phyloP scores from a whole-genome alignment of 129 eudicot species.

The Daucus carota region DNA sequence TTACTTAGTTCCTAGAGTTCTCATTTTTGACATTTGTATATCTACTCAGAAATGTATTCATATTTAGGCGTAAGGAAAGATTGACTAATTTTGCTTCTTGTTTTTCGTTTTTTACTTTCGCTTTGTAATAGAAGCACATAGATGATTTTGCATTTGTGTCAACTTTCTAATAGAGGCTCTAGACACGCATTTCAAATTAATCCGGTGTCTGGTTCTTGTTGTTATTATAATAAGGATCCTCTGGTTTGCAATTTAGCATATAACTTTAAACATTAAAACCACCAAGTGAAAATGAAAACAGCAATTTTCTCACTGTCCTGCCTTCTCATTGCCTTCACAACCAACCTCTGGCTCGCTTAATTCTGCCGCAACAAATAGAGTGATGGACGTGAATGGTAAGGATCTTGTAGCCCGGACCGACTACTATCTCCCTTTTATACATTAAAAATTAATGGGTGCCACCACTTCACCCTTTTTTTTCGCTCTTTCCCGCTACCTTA shows the following conservation, averaged over 20 bases:
- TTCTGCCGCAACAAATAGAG: conserved; percentile 2
- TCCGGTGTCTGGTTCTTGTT: not conserved
- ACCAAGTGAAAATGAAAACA: conserved; percentile 7
- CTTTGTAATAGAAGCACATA: not conserved
- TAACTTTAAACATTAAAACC: not conserved
- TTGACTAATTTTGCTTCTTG: too few species aligned
- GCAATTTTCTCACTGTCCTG: not conserved
- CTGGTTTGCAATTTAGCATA: not conserved
- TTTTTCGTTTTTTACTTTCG: too few species aligned
- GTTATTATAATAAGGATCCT: not conserved
- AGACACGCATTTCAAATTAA: not conserved
- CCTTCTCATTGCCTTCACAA: conserved; percentile 8
- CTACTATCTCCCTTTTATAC: conserved; percentile 12
- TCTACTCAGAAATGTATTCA: too few species aligned
- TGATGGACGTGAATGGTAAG: conserved; percentile 11
- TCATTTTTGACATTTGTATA: not conserved
- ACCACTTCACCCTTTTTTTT: too few species aligned
- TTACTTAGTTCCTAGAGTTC: not conserved
- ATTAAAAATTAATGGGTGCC: too few species aligned
- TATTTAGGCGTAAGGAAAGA: too few species aligned
- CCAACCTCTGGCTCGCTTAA: not conserved
- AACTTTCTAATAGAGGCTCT: not conserved
- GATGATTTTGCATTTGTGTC: not conserved
- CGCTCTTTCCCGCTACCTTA: too few species aligned
- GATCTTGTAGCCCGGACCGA: not conserved